These are phyloP conservation scores for Phytophthora colocasiae DNA, from an alignment of 352 stramenopile species.

Conservation along the genomic window DNA sequence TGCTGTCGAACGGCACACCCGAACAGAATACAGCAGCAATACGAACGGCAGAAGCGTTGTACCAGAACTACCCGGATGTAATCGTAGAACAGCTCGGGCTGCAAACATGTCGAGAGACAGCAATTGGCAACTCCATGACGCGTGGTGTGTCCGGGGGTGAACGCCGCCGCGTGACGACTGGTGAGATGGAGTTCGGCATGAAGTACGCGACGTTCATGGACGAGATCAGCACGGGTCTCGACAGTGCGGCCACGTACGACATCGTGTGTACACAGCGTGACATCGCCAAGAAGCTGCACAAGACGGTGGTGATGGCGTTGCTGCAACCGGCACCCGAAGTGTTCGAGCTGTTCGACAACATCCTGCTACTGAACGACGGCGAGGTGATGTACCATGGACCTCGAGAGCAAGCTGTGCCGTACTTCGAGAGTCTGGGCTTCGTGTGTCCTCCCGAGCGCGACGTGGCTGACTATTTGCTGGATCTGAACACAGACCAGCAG, in stretches of 20 bases:
- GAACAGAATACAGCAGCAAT: slow-evolving; percentile 27
- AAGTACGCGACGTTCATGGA: slow-evolving; percentile 79
- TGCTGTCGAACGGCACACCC: slow-evolving; percentile 39
- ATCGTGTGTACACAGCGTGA: slow-evolving; percentile 65
- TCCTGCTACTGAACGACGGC: slow-evolving; percentile 60
- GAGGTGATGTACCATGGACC: slow-evolving; percentile 57
- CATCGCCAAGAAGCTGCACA: slow-evolving; percentile 46
- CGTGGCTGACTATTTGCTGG: slow-evolving; percentile 47
- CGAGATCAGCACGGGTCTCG: slow-evolving; percentile 91
- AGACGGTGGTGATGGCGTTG: slow-evolving; percentile 69
- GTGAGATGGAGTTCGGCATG: slow-evolving; percentile 44
- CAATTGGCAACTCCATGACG: slow-evolving; percentile 41
- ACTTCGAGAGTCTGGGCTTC: slow-evolving; percentile 63
- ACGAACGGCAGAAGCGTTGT: slow-evolving; percentile 7
- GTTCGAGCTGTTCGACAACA: slow-evolving; percentile 92
- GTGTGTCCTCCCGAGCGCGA: slow-evolving; percentile 36
- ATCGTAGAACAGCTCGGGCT: slow-evolving; percentile 39
- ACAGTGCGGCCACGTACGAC: slow-evolving; percentile 88
- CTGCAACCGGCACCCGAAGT: slow-evolving; percentile 91
- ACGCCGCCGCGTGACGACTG: slow-evolving; percentile 53
- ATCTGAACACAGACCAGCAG: slow-evolving; percentile 39
- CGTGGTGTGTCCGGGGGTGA: slow-evolving; percentile 71
- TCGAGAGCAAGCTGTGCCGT: slow-evolving; percentile 31
- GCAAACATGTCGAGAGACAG: slow-evolving; percentile 26
- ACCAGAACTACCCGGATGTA: slow-evolving; percentile 35